phyloP scores from a whole-genome alignment of 768 basidiomycete genomes.

The Crepidotus variabilis region DNA sequence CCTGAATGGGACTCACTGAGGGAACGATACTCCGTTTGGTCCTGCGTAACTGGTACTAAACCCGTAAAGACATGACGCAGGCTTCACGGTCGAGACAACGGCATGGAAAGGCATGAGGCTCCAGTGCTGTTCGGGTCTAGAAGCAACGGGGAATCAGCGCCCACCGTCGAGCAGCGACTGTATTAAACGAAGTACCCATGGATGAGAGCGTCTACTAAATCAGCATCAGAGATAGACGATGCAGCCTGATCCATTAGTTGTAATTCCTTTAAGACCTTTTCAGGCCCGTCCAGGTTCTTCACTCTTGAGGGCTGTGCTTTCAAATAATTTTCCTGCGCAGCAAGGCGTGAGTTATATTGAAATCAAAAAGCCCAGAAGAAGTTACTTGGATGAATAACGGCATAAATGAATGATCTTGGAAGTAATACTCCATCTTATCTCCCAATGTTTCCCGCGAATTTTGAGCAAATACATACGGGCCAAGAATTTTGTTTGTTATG shows the following conservation, averaged over 20 bases:
- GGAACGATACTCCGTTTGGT: conserved; percentile 70
- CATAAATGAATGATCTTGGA: conserved; percentile 92
- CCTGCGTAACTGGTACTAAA: conserved; percentile 61
- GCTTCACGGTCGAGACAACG: conserved; percentile 83
- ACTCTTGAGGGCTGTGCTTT: conserved; percentile 71
- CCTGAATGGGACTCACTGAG: conserved; percentile 54
- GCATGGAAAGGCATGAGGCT: conserved; percentile 91
- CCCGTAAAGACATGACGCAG: conserved; percentile 84
- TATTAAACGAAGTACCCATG: conserved; percentile 63
- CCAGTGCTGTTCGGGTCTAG: conserved; percentile 93
- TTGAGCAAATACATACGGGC: conserved; percentile 85
- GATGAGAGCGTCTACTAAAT: conserved; percentile 89
- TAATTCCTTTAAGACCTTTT: conserved; percentile 66
- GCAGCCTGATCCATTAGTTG: conserved; percentile 85
- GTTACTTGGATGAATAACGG: conserved; percentile 91
- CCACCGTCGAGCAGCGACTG: not conserved
- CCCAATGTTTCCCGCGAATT: conserved; percentile 78
- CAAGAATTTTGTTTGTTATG: conserved; percentile 83
- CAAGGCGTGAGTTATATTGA: not conserved
- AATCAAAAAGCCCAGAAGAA: not conserved
- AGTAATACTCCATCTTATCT: conserved; percentile 95
- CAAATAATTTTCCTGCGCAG: conserved; percentile 84
- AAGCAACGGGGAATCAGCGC: conserved; percentile 3
- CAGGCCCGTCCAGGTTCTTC: conserved; percentile 57
- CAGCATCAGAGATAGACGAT: conserved; percentile 91